Evolutionary conservation across 2,329 filamentous ascomycete genomes (phyloP), one percentile per base, ranked within the genome.

Genomic region (Neofusicoccum sp.): DNA sequence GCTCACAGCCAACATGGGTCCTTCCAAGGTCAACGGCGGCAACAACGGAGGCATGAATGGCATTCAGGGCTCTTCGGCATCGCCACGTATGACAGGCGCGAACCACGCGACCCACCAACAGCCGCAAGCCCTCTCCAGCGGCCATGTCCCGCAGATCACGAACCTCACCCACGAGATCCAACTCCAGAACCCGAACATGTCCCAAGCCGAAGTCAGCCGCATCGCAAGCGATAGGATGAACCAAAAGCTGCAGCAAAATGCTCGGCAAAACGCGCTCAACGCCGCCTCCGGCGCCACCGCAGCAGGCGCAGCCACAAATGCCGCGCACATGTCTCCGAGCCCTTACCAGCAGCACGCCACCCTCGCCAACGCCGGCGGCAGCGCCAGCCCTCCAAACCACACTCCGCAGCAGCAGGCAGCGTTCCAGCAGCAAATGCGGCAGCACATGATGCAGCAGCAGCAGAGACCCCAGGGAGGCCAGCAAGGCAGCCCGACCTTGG

Each of bases 401-500:
- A 58, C 16, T 9, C 14, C 54, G 9, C 47, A 54, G 12, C 43
- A 56, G 11, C 61, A 63, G 14, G 47, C 48, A 33, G 39, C 50
- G 37, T 77, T 76, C 63, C 74, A 76, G 58, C 69, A 71, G 59
- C 74, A 76, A 56, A 71, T 77, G 61, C 70, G 74, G 39, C 71
- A 74, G 65, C 72, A 71, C 59, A 66, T 75, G 67, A 73, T 77
- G 74, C 74, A 69, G 65, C 72, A 72, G 47, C 70, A 73, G 64
- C 74, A 69, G 62, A 71, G 71, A 41, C 70, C 73, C 64, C 64
- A 62, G 36, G 31, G 29, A 8, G 36, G 41, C 62, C 73, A 74
- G 56, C 71, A 73, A 58, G 72, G 56, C 4, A 65, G 63, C 31
- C 63, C 64, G 22, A 45, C 9, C 14, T 3, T 66, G 36, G 60